Evolutionary conservation across 345 rosid genomes (phyloP), one percentile per base, ranked within the genome.

Genomic region (Gossypium australe): DNA sequence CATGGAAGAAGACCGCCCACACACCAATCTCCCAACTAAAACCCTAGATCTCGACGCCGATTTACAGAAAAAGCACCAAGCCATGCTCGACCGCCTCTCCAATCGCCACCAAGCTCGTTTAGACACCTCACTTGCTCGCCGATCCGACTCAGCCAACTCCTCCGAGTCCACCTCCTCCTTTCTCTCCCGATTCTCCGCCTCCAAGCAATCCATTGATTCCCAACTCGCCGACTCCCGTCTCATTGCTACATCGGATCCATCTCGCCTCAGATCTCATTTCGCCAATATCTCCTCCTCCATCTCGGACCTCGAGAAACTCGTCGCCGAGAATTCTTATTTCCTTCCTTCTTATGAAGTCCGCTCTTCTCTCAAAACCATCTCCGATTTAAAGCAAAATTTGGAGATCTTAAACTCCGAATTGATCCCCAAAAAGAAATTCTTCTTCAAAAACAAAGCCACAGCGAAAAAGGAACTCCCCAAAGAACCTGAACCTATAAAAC

Each of bases 31-130:
- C 59, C 56, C 60, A 3, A 20, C 20, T 41, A 61, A 68, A 80
- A 74, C 67, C 78, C 78, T 71, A 58, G 82, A 76, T 20, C 44
- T 52, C 18, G 74, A 83, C 22, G 61, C 71, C 34, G 71, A 67
- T 11, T 68, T 86, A 55, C 81, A 82, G 80, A 86, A 88, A 80
- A 93, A 89, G 82, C 97, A 85, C 76, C 80, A 85, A 74, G 85
- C 81, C 72, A 90, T 94, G 97, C 87, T 94, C 10, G 88, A 94
- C 34, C 90, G 94, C 58, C 92, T 94, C 82, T 79, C 94, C n/a
- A 83, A 79, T 73, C 91, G 96, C 75, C 94, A 88, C 73, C 90
- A 90, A 77, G 68, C 86, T 76, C 90, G 90, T 53, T 44, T 80
- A 11, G 75, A 74, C 53, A 70, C 29, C 67, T 71, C 80, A 2